phyloP scores from a whole-genome alignment of 2,329 filamentous ascomycete genomes.

The Lasiodiplodia gonubiensis region DNA sequence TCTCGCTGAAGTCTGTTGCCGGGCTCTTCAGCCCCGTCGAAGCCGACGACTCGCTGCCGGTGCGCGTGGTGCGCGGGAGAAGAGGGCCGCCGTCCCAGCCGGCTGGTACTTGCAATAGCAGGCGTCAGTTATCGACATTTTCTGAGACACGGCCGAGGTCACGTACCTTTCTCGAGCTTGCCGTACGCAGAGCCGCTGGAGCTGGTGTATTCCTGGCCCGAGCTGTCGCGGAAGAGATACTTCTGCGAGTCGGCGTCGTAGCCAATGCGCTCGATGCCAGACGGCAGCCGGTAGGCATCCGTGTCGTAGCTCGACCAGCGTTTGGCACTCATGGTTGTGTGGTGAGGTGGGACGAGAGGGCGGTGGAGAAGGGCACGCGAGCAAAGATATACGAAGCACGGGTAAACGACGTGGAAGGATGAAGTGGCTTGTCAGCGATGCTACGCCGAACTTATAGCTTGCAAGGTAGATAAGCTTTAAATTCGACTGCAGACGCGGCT shows the following conservation, averaged over 20 bases:
- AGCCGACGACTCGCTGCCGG: constrained; percentile 4
- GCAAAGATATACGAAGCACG: not conserved
- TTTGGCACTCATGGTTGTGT: constrained; percentile 20
- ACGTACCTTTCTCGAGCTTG: constrained; percentile 47
- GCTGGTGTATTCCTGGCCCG: constrained; percentile 59
- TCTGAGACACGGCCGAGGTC: not conserved
- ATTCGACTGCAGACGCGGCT: not conserved
- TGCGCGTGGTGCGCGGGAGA: constrained; percentile 4
- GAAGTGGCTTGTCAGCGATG: constrained; percentile 15
- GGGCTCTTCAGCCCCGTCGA: constrained; percentile 24
- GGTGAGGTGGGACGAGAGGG: not conserved
- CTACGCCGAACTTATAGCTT: not conserved
- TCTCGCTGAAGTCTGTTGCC: constrained; percentile 26
- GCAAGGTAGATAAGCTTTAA: constrained; percentile 8
- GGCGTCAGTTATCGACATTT: not conserved
- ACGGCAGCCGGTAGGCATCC: constrained; percentile 60
- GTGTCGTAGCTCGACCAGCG: constrained; percentile 25
- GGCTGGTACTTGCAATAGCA: not conserved
- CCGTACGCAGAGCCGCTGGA: constrained; percentile 59
- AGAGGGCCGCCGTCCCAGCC: constrained; percentile 27
- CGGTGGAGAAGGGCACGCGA: not conserved
- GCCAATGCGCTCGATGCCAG: constrained; percentile 61
- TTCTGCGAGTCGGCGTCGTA: constrained; percentile 63
- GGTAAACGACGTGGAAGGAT: constrained; percentile 15
- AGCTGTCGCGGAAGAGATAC: constrained; percentile 59